Conservation (phyloP, 257 asterid genomes). For the Przewalskia tangutica region DNA sequence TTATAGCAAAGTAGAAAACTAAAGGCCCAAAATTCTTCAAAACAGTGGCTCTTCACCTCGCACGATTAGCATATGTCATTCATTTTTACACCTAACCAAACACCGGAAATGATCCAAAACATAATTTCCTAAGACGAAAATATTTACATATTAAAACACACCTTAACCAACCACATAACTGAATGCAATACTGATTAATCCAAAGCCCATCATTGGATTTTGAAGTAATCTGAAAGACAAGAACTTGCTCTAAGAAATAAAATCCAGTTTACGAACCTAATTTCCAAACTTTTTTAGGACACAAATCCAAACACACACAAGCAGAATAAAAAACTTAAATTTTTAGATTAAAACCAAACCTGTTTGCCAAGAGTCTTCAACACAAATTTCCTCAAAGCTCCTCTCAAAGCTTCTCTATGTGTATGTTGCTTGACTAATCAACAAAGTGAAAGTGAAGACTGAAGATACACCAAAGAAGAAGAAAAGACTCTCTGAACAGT, state of each 20-base stretch:
- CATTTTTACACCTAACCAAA: background rate
- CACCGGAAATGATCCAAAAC: background rate
- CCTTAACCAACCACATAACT: background rate
- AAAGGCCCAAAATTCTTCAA: too few species aligned
- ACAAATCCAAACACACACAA: background rate
- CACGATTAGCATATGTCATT: background rate
- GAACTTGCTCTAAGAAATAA: background rate
- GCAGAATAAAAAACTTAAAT: background rate
- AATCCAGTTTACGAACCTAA: background rate
- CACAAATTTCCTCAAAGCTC: too few species aligned
- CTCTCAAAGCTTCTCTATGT: too few species aligned
- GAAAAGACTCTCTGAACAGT: too few species aligned
- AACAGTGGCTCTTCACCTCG: too few species aligned
- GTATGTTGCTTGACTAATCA: too few species aligned
- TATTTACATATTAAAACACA: background rate
- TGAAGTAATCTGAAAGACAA: background rate
- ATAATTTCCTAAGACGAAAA: background rate
- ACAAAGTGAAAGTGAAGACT: too few species aligned
- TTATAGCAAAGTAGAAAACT: too few species aligned
- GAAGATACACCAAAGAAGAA: too few species aligned
- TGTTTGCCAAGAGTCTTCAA: constrained; percentile 96
- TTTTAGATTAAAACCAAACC: constrained; percentile 21
- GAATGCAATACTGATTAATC: background rate
- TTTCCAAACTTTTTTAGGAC: background rate
- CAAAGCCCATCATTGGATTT: background rate